phyloP scores from a whole-genome alignment of 2,329 filamentous ascomycete species.

The Nemania bipapillata region DNA sequence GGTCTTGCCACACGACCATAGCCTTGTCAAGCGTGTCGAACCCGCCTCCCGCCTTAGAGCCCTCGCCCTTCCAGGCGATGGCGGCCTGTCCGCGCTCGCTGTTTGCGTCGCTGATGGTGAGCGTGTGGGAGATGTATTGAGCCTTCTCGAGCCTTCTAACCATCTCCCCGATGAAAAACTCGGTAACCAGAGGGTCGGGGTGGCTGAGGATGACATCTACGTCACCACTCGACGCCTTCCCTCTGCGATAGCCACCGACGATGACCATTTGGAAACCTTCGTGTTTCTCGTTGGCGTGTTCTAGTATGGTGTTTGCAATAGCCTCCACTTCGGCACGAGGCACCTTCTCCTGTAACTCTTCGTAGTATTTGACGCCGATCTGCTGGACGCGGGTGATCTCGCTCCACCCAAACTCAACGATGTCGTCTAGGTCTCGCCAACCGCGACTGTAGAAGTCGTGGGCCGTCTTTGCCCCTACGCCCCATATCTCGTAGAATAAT shows the following conservation, averaged over 20 bases:
- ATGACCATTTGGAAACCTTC: conserved; percentile 68
- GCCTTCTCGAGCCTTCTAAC: conserved; percentile 75
- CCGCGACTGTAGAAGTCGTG: conserved; percentile 81
- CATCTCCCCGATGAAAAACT: conserved; percentile 76
- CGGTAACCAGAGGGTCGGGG: conserved; percentile 73
- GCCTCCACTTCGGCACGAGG: conserved; percentile 76
- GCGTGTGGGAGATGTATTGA: conserved; percentile 81
- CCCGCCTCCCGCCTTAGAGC: conserved; percentile 61
- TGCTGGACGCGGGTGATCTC: conserved; percentile 82
- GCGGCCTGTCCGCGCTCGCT: conserved; percentile 76
- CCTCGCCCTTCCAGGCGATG: conserved; percentile 63
- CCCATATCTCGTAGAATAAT: conserved; percentile 87
- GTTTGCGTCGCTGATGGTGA: conserved; percentile 75
- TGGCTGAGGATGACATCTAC: conserved; percentile 89
- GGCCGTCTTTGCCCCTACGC: conserved; percentile 85
- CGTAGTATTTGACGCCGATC: conserved; percentile 92
- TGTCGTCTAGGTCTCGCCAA: conserved; percentile 86
- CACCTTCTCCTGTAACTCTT: conserved; percentile 80
- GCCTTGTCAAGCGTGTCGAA: conserved; percentile 94
- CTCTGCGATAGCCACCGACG: conserved; percentile 83
- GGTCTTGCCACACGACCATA: conserved; percentile 89
- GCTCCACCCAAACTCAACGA: conserved; percentile 84
- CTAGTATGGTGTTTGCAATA: conserved; percentile 72
- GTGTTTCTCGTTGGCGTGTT: conserved; percentile 73
- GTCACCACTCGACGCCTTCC: conserved; percentile 78